These are phyloP conservation scores for Staphylotrichum longicolle DNA, from an alignment of 495 filamentous ascomycete species.

Conservation along the genomic window DNA sequence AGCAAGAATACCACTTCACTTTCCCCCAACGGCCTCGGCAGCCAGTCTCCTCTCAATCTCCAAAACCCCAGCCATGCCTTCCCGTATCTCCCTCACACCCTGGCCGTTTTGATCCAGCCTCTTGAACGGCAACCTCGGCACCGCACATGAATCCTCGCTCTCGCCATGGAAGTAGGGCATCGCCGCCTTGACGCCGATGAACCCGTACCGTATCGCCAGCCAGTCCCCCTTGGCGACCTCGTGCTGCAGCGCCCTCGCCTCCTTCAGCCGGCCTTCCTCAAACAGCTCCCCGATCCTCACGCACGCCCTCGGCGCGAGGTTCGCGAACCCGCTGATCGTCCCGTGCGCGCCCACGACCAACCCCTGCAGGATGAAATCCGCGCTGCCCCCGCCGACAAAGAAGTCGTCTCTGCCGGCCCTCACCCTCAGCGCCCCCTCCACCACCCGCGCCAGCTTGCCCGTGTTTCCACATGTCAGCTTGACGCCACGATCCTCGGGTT, in stretches of 20 bases:
- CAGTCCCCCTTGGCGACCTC: slow-evolving; percentile 72
- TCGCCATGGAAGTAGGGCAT: slow-evolving; percentile 76
- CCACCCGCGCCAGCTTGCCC: slow-evolving; percentile 78
- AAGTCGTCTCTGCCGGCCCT: slow-evolving; percentile 51
- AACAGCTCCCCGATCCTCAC: slow-evolving; percentile 72
- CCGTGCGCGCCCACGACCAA: slow-evolving; percentile 71
- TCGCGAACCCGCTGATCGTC: slow-evolving; percentile 78
- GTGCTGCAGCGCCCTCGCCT: slow-evolving; percentile 69
- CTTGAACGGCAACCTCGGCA: slow-evolving; percentile 29
- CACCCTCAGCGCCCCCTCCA: slow-evolving; percentile 50
- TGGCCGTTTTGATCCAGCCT: slow-evolving; percentile 11
- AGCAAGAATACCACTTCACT: background rate
- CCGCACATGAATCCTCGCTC: slow-evolving; percentile 38
- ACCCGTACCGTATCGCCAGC: slow-evolving; percentile 75
- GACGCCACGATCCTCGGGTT: slow-evolving; percentile 74
- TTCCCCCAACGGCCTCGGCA: slow-evolving; percentile 5
- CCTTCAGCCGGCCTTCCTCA: slow-evolving; percentile 62
- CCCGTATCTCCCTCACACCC: slow-evolving; percentile 16
- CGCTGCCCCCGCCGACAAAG: slow-evolving; percentile 77
- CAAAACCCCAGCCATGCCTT: slow-evolving; percentile 21
- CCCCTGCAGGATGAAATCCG: slow-evolving; percentile 81
- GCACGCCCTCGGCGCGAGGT: slow-evolving; percentile 71
- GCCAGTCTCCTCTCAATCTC: slow-evolving; percentile 15
- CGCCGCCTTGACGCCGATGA: slow-evolving; percentile 78
- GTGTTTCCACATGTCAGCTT: slow-evolving; percentile 90